Evolutionary conservation across 805 yeast genomes (phyloP).

Genomic region (Tetrapisispora fleetii): DNA sequence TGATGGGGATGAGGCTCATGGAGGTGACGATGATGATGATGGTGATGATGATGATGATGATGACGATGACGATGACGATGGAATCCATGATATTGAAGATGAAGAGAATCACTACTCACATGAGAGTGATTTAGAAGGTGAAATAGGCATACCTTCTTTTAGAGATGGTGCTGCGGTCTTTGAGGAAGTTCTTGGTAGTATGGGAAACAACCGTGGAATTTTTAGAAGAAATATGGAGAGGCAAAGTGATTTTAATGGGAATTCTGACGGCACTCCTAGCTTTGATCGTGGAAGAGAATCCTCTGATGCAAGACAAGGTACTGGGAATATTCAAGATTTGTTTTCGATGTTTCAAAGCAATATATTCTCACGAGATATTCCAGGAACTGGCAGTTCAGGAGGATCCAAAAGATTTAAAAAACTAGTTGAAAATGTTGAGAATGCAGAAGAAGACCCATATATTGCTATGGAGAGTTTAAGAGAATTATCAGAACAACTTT

Average conservation of each 20-base stretch:
- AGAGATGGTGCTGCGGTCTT: conserved; percentile 15
- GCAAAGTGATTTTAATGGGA: conserved; percentile 5
- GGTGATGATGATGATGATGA: conserved; percentile 5
- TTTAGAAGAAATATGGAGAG: conserved; percentile 7
- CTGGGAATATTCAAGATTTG: conserved; percentile 19
- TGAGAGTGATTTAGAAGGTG: conserved; percentile 8
- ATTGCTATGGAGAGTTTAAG: conserved; percentile 53
- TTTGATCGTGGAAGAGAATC: conserved; percentile 1
- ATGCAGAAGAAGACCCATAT: conserved; percentile 43
- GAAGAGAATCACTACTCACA: neutral
- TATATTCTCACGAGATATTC: conserved; percentile 9
- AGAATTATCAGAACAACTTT: conserved; percentile 51
- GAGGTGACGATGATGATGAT: conserved; percentile 15
- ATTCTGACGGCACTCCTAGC: neutral
- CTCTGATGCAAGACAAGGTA: conserved; percentile 2
- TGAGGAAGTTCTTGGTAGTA: conserved; percentile 20
- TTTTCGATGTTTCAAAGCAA: conserved; percentile 1
- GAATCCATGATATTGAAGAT: conserved; percentile 11
- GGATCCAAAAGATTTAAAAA: conserved; percentile 17
- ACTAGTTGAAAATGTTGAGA: conserved; percentile 20
- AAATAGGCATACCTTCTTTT: neutral
- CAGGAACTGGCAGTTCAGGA: conserved; percentile 9
- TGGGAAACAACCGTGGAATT: conserved; percentile 7
- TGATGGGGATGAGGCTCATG: conserved; percentile 13
- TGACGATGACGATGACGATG: conserved; percentile 16